Base-by-base conservation (phyloP, 148 eudicot genomes). In the Arbutus unedo region DNA sequence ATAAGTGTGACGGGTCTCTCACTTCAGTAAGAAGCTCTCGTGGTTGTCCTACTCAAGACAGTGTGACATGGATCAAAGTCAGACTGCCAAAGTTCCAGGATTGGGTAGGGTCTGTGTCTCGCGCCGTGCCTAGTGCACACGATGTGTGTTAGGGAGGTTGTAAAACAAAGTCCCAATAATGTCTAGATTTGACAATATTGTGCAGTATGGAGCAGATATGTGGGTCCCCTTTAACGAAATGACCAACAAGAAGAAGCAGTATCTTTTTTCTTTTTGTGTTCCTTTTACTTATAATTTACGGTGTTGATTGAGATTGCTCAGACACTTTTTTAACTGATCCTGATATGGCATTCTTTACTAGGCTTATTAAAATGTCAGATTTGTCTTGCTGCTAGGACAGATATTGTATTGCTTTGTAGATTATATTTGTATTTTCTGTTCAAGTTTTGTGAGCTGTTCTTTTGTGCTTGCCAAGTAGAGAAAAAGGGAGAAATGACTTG, bases 281-380 rank as follows among this genome's bases (percentile, higher is more conserved):
- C 23, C 31, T 19, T 60, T n/a, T 60, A 60, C 66, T 60, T 60
- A 3, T 60, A 25, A 60, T 60, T 60, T 31, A 31, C 38, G 25
- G 66, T 19, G 66, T 60, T 60, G 66, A 60, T 60, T 60, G 66
- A n/a, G 25, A 60, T n/a, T 7, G 41, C 2, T 66, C 41, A 11
- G 23, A 8, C 43, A 9, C 43, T 0, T 10, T 25, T 66, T 31
- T 25, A 23, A 66, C 71, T 66, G 71, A 68, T 31, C 18, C 74
- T 38, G 38, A 41, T 68, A 68, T 68, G 74, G 48, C 9, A 68
- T 11, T 11, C 48, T 68, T 68, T 38, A 31, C 19, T 38, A 31
- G 74, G 74, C 19, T 70, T 38, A 70, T 14, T 41, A 70, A 70
- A 70, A 70, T 70, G 74, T 70, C 74, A 15, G n/a, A 41, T 31